phyloP scores from a whole-genome alignment of 2,329 filamentous ascomycete genomes.

The Colletotrichum echinochloae region DNA sequence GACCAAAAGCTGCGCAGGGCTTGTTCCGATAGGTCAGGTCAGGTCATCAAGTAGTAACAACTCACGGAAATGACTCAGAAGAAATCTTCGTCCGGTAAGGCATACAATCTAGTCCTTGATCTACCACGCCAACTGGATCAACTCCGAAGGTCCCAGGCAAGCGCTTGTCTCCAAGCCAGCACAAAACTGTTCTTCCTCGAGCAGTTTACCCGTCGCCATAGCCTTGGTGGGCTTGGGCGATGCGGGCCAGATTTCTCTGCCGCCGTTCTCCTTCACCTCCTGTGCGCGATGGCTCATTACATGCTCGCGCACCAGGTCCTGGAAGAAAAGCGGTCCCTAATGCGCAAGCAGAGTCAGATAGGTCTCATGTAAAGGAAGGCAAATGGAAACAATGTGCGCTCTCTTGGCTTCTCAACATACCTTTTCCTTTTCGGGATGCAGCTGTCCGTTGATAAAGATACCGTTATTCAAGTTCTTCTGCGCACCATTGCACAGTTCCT shows the following conservation, averaged over 20 bases:
- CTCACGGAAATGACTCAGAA: too few relatives aligned
- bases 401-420: constrained; percentile 40
- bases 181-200: not conserved
- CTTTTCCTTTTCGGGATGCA: constrained; percentile 64
- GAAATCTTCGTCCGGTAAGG: not conserved
- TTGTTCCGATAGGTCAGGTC: too few relatives aligned
- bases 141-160: not conserved
- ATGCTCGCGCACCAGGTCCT: constrained; percentile 44
- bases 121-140: not conserved
- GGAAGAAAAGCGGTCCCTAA: constrained; percentile 58
- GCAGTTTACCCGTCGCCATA: constrained; percentile 16
- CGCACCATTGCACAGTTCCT: constrained; percentile 60
- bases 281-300: constrained; percentile 45
- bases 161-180: not conserved
- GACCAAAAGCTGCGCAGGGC: too few relatives aligned
- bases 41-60: too few relatives aligned
- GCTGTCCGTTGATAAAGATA: constrained; percentile 62
- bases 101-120: not conserved
- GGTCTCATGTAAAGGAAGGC: not conserved
- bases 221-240: constrained; percentile 41
- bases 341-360: not conserved
- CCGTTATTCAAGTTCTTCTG: constrained; percentile 63
- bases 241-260: constrained; percentile 49
- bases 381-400: not conserved
- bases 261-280: constrained; percentile 43